phyloP scores from a whole-genome alignment of 495 filamentous ascomycete genomes.

The Aspergillus nidulans region DNA sequence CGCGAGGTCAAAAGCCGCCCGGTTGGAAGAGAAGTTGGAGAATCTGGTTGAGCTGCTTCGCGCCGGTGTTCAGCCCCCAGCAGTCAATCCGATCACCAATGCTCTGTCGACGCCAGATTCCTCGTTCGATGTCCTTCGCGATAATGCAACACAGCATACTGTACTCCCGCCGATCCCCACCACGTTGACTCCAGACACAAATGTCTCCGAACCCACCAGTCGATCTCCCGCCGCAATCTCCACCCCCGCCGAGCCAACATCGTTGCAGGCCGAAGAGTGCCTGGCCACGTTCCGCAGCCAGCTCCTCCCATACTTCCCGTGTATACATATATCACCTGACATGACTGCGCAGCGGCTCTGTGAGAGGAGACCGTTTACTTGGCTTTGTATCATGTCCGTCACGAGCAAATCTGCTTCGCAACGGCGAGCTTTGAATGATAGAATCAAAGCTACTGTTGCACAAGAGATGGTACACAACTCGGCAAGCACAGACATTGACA shows the following conservation, averaged over 20 bases:
- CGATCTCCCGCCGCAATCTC: constrained; percentile 8
- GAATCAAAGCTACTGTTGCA: constrained; percentile 38
- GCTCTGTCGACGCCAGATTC: background rate
- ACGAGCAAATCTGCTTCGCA: constrained; percentile 25
- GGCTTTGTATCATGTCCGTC: constrained; percentile 51
- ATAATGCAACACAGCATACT: background rate
- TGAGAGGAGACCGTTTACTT: constrained; percentile 46
- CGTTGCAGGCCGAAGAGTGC: constrained; percentile 32
- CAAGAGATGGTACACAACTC: constrained; percentile 36
- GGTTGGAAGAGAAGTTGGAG: constrained; percentile 51
- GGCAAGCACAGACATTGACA: constrained; percentile 26
- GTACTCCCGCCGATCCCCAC: background rate
- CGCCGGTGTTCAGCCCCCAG: constrained; percentile 21
- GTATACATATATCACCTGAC: constrained; percentile 38
- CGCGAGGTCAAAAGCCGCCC: constrained; percentile 25
- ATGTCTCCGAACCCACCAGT: constrained; percentile 9
- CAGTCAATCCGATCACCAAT: constrained; percentile 4
- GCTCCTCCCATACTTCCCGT: constrained; percentile 42
- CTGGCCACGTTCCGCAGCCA: constrained; percentile 37
- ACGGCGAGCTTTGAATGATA: constrained; percentile 31
- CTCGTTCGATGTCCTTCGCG: background rate
- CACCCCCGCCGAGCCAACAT: background rate
- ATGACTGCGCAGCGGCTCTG: constrained; percentile 45
- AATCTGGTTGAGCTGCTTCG: constrained; percentile 42
- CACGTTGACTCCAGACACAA: background rate